Percentiles rank a stretch among this genome's conserved stretches.
Evolutionary conservation across 1,284 basidiomycete genomes (phyloP).

Genomic region (Ganoderma meredithae): DNA sequence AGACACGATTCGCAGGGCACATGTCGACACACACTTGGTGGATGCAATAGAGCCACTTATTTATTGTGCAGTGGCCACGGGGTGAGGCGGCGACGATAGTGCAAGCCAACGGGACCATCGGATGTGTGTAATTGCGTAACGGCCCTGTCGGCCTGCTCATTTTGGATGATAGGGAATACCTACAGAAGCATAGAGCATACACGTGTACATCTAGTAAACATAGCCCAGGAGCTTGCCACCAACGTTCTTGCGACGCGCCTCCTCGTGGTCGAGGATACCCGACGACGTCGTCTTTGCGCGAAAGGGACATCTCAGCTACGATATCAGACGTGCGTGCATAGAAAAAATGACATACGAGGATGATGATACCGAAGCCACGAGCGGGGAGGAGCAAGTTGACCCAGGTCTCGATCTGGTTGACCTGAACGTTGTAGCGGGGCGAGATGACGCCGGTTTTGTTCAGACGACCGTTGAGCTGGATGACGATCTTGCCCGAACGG

Average conservation of each 20-base stretch:
- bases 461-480: slow-evolving; percentile 97
- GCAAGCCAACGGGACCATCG: background rate
- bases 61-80: background rate
- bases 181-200: slow-evolving; percentile 30
- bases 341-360: slow-evolving; percentile 61
- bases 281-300: slow-evolving; percentile 92
- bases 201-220: slow-evolving; percentile 66
- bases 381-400: slow-evolving; percentile 93
- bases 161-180: slow-evolving; percentile 29
- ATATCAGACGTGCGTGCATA: background rate
- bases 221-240: slow-evolving; percentile 91
- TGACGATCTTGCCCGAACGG: slow-evolving; percentile 97
- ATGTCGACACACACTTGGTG: background rate
- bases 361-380: slow-evolving; percentile 97
- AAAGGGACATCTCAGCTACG: slow-evolving; percentile 8
- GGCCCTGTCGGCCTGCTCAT: slow-evolving; percentile 28
- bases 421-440: slow-evolving; percentile 96
- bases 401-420: slow-evolving; percentile 93
- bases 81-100: background rate
- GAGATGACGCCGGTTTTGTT: slow-evolving; percentile 99
- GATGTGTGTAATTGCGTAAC: slow-evolving; percentile 6
- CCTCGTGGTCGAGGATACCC: slow-evolving; percentile 99
- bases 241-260: slow-evolving; percentile 98
- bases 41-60: background rate
- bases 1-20: background rate